Evolutionary conservation across 306 rosid species (phyloP), one percentile per base, ranked within the genome.

Genomic region (Herpetospermum pedunculosum): DNA sequence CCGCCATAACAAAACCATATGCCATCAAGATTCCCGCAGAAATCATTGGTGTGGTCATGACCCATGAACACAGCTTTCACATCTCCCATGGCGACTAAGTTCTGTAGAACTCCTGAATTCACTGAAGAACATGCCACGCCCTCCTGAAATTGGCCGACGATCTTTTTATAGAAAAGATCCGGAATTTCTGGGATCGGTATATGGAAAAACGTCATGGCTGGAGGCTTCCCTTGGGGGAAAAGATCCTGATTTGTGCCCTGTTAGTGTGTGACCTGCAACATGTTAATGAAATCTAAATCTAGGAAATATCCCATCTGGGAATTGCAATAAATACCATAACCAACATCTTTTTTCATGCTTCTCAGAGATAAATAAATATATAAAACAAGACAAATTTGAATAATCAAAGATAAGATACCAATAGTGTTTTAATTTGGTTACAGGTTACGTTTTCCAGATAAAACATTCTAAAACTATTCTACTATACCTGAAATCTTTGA

Each of bases 1-100:
- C 98, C 97, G 64, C 98, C 98, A 32, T 93, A 93, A 83, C 98
- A 93, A 55, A 93, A 93, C 98, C 96, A 91, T 73, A 93, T 81
- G 25, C 87, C 92, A 23, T 86, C 86, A 70, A 93, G 84, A 73
- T 84, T 82, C 75, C 98, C 98, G 18, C 98, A 93, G 49, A 91
- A 93, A 78, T 93, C 98, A 54, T 93, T 93, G 8, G 49, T 77
- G 78, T 91, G 98, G 79, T 93, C 98, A 59, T 93, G 98, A 70
- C 98, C 97, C 65, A 91, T 87, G 87, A 93, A 91, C 50, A 86
- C 98, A 7, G 96, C 96, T 79, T 89, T 91, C 85, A 93, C 96
- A 75, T 89, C 91, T 69, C 87, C 90, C 92, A 83, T 81, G 55
- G 90, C 82, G 54, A 85, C 85, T 23, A 93, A 75, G 76, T 86